Evolutionary conservation across 2,329 filamentous ascomycete species (phyloP), one percentile per base, ranked within the genome.

Genomic region (Xylariaceae sp.): DNA sequence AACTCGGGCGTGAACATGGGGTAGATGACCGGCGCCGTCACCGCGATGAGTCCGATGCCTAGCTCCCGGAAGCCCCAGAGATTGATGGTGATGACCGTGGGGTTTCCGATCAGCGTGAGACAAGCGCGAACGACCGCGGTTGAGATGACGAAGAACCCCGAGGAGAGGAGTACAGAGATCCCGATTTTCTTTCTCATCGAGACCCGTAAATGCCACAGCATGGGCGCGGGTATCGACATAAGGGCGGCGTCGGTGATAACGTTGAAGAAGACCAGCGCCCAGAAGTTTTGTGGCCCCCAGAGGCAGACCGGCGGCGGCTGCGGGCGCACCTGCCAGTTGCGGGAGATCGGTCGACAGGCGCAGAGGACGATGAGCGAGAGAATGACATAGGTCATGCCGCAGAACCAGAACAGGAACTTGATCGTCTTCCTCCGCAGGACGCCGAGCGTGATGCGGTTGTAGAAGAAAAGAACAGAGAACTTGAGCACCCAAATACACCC

Each of bases 401-500:
- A 53, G 15, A 56, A 26, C 44, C 46, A 51, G 33, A 50, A 55
- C 4, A 59, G 40, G 13, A 32, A 34, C 0, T 30, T 22, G 9
- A 55, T 39, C 0, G 49, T 54, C 19, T 48, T 53, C 0, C 30
- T n/a, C 11, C 41, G 16, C 7, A 44, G 19, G 4, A 44, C 18
- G 19, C 54, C 43, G 1, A 54, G 39, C 1, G 54, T 56, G 2
- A 59, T 39, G 6, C 56, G 52, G 15, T 49, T 50, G 24, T 58
- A 59, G 37, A 59, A 59, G 43, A 53, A 56, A 3, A 59, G 38
- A 0, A 57, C 52, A 6, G 47, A 50, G 30, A 58, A 55, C 42
- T 59, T 59, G 6, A 59, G 19, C 3, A 49, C 42, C 55, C 55
- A 59, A 18, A 59, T 57, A 18, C 49, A 50, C 3, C 45, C 55